Percentiles rank a stretch among this genome's conserved stretches.
These are phyloP conservation scores for Anthracocystis walkeri DNA, from an alignment of 1,284 basidiomycete species.

Conservation along the genomic window DNA sequence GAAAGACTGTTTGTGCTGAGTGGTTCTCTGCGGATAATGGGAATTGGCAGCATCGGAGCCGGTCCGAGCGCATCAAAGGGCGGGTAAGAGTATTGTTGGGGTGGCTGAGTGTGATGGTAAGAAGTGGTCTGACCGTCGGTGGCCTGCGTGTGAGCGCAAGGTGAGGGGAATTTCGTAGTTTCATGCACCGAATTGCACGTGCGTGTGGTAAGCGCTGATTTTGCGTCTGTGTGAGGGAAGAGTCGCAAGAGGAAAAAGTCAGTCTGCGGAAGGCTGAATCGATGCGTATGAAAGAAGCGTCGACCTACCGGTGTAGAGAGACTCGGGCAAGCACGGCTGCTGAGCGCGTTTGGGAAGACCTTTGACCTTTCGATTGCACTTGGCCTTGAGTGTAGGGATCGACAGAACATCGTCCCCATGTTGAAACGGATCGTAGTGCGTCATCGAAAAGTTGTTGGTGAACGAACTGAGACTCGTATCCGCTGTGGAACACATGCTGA, in stretches of 20 bases:
- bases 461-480: constrained; percentile 32
- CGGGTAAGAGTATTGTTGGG: background rate
- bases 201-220: background rate
- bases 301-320: constrained; percentile 19
- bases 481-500: constrained; percentile 41
- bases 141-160: constrained; percentile 1
- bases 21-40: constrained; percentile 13
- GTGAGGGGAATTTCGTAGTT: background rate
- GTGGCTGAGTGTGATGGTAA: background rate
- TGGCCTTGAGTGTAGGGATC: constrained; percentile 28
- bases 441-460: constrained; percentile 22
- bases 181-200: constrained; percentile 14
- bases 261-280: background rate
- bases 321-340: constrained; percentile 6
- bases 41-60: constrained; percentile 9
- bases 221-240: constrained; percentile 11
- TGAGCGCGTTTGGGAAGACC: constrained; percentile 28
- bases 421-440: constrained; percentile 25
- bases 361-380: constrained; percentile 24
- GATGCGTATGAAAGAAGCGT: background rate
- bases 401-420: constrained; percentile 6
- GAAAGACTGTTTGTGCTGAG: constrained; percentile 38
- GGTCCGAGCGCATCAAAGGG: constrained; percentile 29
- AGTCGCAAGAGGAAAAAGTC: background rate
- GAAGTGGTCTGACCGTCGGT: constrained; percentile 15